Base-by-base conservation (phyloP, 2,329 filamentous ascomycete genomes). In the Nigrograna mackinnonii region DNA sequence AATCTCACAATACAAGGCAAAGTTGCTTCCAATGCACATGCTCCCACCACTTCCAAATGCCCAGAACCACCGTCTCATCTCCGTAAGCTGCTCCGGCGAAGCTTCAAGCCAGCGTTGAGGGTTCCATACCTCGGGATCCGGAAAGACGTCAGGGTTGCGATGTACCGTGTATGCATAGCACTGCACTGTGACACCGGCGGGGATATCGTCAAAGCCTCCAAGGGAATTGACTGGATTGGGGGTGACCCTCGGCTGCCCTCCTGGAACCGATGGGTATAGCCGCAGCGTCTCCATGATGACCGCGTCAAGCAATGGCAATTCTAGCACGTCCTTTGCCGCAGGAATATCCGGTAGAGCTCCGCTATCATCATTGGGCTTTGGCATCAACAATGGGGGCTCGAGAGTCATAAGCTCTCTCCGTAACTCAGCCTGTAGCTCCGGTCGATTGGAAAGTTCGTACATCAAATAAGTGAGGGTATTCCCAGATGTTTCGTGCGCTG, bases 1-100 rank as follows among this genome's bases (percentile, higher is more conserved):
- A n/a, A 28, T 28, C 24, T 28, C n/a, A 28, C 24, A 28, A n/a
- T 28, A 28, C 24, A 28, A n/a, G 9, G 24, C 9, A 28, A 28
- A 28, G n/a, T 28, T 28, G n/a, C 24, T 28, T n/a, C 24, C 24
- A n/a, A 28, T 28, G n/a, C 24, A 28, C 24, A 28, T 28, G n/a
- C 9, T 9, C 9, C 9, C 9, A 9, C 24, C 24, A n/a, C 24
- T 28, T n/a, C 24, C 24, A n/a, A 28, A 28, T 9, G 24, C 24
- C 24, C 24, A 28, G 24, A 28, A 28, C 24, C 24, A 28, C n/a
- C 24, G 24, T n/a, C 24, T 9, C 24, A 28, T 28, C 24, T 9
- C 24, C 9, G 24, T 28, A n/a, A 28, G 24, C n/a, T 28, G 24
- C n/a, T 28, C 24, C 9, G 24, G 24, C 24, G 24, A 9, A 9